A percentile compares a stretch with the other conserved stretches of the same genome.
phyloP scores from a whole-genome alignment of 495 filamentous ascomycete genomes.

The Lasiosphaeriaceae sp. region DNA sequence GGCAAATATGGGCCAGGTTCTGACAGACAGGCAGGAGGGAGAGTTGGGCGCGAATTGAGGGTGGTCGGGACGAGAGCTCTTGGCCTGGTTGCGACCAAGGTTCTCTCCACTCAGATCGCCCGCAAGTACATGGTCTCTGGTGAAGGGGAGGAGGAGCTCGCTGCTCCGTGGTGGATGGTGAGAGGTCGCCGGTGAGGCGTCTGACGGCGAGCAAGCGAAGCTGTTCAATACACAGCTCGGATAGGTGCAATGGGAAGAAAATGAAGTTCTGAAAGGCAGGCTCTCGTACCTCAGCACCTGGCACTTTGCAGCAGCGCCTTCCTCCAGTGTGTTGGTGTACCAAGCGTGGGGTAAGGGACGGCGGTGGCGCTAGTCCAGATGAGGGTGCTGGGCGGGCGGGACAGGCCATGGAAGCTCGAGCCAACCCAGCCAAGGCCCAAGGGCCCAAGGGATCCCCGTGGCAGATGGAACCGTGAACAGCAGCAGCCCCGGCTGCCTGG shows the following conservation, averaged over 20 bases:
- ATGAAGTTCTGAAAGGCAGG: neutral
- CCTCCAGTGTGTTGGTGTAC: constrained; percentile 6
- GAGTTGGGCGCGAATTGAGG: neutral
- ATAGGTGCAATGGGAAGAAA: neutral
- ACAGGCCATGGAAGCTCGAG: neutral
- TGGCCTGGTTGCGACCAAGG: constrained; percentile 16
- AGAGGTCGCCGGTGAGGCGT: neutral
- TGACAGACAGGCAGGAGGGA: no score
- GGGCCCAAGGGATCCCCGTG: no score
- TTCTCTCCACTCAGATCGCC: constrained; percentile 6
- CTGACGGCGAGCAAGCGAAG: no score
- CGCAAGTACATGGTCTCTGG: constrained; percentile 16
- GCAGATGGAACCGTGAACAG: no score
- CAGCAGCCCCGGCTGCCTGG: no score
- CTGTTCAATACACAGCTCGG: no score
- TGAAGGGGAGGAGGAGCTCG: neutral
- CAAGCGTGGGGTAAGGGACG: constrained; percentile 9
- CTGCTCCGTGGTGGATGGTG: neutral
- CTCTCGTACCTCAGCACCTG: neutral
- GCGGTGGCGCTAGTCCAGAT: neutral
- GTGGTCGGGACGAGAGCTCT: constrained; percentile 5
- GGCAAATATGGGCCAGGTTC: no score
- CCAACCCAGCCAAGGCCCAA: neutral
- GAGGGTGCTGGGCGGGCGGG: neutral
- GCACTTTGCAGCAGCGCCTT: neutral